These are phyloP conservation scores for Fraxinus latifolia DNA, from an alignment of 305 asterid genomes.

Conservation along the genomic window DNA sequence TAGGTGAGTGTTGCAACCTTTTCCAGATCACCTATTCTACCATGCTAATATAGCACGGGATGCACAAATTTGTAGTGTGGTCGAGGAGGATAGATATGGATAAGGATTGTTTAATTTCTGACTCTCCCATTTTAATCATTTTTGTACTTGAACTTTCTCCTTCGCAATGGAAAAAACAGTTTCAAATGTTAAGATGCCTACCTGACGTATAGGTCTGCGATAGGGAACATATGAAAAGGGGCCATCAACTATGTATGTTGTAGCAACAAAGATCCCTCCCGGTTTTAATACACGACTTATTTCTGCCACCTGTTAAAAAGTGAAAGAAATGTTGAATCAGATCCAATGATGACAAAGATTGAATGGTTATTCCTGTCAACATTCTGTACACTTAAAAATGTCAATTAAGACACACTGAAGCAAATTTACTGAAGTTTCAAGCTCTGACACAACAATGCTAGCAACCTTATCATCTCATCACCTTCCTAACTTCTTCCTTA, in stretches of 20 bases:
- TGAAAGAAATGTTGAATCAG: slow-evolving; percentile 5
- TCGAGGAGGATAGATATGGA: background rate
- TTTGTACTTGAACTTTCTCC: background rate
- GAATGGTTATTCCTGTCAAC: background rate
- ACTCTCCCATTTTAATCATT: background rate
- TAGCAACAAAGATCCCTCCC: slow-evolving; percentile 77
- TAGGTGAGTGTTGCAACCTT: background rate
- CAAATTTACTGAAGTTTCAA: background rate
- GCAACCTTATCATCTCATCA: background rate
- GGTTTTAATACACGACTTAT: slow-evolving; percentile 78
- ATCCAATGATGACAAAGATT: background rate
- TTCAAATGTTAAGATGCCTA: slow-evolving; percentile 2
- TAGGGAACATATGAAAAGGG: slow-evolving; percentile 48
- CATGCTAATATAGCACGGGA: background rate
- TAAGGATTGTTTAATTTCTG: background rate
- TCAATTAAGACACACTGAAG: background rate
- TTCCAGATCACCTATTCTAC: background rate
- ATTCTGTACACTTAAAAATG: background rate
- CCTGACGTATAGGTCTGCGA: slow-evolving; percentile 57
- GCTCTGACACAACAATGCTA: background rate
- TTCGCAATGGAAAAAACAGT: background rate
- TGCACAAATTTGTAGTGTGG: background rate
- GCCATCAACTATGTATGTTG: slow-evolving; percentile 78
- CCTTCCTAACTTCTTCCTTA: background rate
- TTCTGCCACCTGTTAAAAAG: slow-evolving; percentile 66